A percentile compares a stretch with the other conserved stretches of the same genome.
Evolutionary conservation across 306 rosid genomes (phyloP).

Genomic region (Cicer bijugum): DNA sequence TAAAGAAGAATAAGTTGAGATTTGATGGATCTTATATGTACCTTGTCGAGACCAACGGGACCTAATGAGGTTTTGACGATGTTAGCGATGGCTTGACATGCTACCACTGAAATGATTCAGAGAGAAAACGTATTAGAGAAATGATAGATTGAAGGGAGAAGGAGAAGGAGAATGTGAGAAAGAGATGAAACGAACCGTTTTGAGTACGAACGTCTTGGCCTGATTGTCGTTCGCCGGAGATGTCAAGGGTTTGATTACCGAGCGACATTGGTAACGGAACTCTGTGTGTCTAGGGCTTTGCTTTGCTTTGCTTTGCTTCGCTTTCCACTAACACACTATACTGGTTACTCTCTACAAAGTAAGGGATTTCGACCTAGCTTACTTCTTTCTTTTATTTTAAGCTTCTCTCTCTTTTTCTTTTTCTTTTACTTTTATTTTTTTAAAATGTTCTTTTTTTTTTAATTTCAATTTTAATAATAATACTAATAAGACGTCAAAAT

Average conservation of each 20-base stretch:
- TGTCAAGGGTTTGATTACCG: constrained; percentile 67
- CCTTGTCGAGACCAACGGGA: constrained; percentile 99
- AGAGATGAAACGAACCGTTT: constrained; percentile 73
- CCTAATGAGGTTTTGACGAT: constrained; percentile 92
- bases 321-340: too few relatives aligned
- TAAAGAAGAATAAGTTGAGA: neutral
- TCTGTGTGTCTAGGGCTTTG: too few relatives aligned
- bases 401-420: too few relatives aligned
- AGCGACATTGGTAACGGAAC: constrained; percentile 46
- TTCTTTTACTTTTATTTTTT: too few relatives aligned
- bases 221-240: constrained; percentile 87
- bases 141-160: neutral
- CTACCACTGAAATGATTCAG: constrained; percentile 54
- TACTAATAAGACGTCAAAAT: too few relatives aligned
- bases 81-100: constrained; percentile 92
- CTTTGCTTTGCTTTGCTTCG: too few relatives aligned
- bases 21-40: constrained; percentile 40
- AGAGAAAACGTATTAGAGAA: constrained; percentile 1
- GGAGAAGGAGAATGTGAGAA: neutral
- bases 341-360: too few relatives aligned
- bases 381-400: too few relatives aligned
- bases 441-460: too few relatives aligned
- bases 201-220: constrained; percentile 98
- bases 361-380: too few relatives aligned
- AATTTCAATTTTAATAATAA: too few relatives aligned